Evolutionary conservation across 192 early-diverging fungal genomes (phyloP), one percentile per base, ranked within the genome.

Genomic region (Linnemannia schmuckeri): DNA sequence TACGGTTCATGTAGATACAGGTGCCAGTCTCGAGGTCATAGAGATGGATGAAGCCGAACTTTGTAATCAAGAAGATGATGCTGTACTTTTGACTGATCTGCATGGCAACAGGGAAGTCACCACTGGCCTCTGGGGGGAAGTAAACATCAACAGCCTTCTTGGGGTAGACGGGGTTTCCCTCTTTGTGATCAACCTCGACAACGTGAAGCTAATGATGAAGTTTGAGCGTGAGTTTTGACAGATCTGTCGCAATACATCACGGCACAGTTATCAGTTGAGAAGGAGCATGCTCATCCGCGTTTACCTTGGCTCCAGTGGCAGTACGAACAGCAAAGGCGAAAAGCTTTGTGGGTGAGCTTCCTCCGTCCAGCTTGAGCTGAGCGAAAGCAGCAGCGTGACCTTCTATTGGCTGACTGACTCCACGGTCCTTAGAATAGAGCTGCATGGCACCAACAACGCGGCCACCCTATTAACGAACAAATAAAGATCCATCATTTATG

Each of bases 1-100:
- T 98, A 75, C 98, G 93, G 91, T 99, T 99, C 94, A 97, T 97
- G 91, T 97, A 99, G 72, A 99, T 95, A 89, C 97, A 97, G n/a
- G 94, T 93, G 49, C 96, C 97, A 20, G 96, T 93, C 89, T 99
- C 98, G 52, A 99, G 91, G 79, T 99, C 98, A 89, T 97, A 99
- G 40, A 99, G 89, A 82, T 99, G 98, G 83, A 99, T 96, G 84
- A 96, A 99, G 4, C 98, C 98, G 87, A 96, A 97, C 92, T 99
- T 99, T 73, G 98, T 99, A 30, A 99, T 96, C 70, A 99, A 88
- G 88, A 94, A 99, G 61, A 99, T 96, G 47, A 99, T 93, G 82
- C 96, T 96, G 90, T 98, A 97, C 91, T 98, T 98, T 72, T 96
- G 94, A 55, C 96, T 95, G 72, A 98, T 94, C 90, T 99, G 98